Base-by-base conservation (phyloP, 2,329 filamentous ascomycete genomes). In the Fusarium udum region DNA sequence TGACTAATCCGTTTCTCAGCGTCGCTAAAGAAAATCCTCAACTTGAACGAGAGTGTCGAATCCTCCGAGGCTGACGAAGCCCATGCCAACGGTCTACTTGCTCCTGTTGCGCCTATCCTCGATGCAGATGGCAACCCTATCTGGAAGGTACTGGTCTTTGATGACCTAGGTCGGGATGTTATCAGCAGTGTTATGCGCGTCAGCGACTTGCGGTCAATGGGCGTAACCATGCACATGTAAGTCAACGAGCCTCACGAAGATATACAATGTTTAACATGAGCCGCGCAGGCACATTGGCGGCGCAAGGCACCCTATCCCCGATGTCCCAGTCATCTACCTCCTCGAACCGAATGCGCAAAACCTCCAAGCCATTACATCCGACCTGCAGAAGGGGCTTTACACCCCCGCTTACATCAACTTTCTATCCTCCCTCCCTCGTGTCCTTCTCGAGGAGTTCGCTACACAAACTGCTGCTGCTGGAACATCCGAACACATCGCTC, bases 61-160 rank as follows among this genome's bases (percentile, higher is more conserved):
- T 81, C 88, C 66, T 87, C 88, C 75, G 87, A 89, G 64, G 85
- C 88, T 56, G 88, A 93, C 67, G 92, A 95, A 65, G 81, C 87
- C 43, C 85, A 89, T 51, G 85, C 89, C 63, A 92, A 91, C 78
- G 91, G 91, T 57, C 83, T 92, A 15, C 85, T 92, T 62, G 87
- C 92, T 61, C 89, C 92, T 28, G 89, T 92, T 42, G 91, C 92
- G n/a, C 92, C 94, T 22, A 93, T 98, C 60, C 85, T 97, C 70
- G 95, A 95, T 76, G 88, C 93, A 52, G 92, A 97, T 77, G 95
- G 95, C 72, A 94, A 97, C 78, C 95, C 95, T 2, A 95, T 98
- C 84, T 98, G 95, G 95, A 98, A 98, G 83, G 93, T 98, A 12
- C 86, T 99, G 59, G 94, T 99, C 15, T 98, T 99, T 80, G 97